Percentiles rank a stretch among this genome's conserved stretches.
Conservation (phyloP, 2,329 filamentous ascomycete genomes). For the Sporothrix inflata region DNA sequence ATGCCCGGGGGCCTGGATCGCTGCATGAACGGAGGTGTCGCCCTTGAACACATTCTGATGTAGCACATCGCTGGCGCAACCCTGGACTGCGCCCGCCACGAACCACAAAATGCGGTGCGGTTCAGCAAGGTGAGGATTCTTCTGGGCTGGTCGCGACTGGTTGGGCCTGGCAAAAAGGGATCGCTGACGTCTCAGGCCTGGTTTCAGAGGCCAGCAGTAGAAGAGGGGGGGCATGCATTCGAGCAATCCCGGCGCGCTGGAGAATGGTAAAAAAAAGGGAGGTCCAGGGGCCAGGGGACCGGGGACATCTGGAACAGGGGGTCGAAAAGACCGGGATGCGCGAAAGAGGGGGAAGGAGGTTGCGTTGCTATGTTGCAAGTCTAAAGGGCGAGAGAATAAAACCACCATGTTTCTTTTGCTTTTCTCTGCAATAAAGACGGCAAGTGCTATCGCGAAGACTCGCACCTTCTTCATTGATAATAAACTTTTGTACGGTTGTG, state of each 20-base stretch:
- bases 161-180: not conserved
- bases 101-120: not conserved
- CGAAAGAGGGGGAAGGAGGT: not conserved
- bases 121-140: not conserved
- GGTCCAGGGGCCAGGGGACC: slow-evolving; percentile 16
- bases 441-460: not conserved
- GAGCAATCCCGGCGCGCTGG: slow-evolving; percentile 1
- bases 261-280: slow-evolving; percentile 12
- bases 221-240: slow-evolving; percentile 18
- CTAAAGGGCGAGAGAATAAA: not conserved
- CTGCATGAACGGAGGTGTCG: slow-evolving; percentile 23
- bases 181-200: slow-evolving; percentile 29
- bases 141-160: not conserved
- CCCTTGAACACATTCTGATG: not conserved
- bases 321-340: slow-evolving; percentile 2
- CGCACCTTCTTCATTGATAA: not conserved
- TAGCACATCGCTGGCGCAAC: slow-evolving; percentile 6
- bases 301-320: slow-evolving; percentile 25
- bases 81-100: not conserved
- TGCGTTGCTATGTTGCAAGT: not conserved
- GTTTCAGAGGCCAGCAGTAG: slow-evolving; percentile 25
- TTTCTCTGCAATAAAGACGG: not conserved
- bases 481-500: not conserved
- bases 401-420: not conserved
- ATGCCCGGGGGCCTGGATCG: not conserved